These are phyloP conservation scores for Fistulina hepatica DNA, from an alignment of 1,284 basidiomycete species.

Conservation along the genomic window DNA sequence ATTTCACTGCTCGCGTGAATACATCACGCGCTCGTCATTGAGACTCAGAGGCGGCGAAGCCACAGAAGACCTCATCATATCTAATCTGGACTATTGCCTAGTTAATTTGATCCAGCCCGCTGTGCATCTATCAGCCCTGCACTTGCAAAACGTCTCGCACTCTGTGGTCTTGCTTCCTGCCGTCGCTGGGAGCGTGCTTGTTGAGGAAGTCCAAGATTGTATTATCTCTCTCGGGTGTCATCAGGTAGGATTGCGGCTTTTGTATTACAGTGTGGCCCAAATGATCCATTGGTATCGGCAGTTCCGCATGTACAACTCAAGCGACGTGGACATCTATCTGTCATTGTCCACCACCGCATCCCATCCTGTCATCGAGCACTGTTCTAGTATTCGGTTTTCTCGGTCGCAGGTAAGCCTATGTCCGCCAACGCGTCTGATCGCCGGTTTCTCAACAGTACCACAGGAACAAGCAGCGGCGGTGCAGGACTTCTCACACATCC, in stretches of 20 bases:
- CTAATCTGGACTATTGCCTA: constrained; percentile 50
- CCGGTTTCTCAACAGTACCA: not conserved
- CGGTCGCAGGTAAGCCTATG: not conserved
- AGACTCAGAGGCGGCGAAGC: no score
- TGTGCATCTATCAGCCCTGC: constrained; percentile 47
- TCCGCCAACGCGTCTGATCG: not conserved
- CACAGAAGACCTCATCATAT: constrained; percentile 53
- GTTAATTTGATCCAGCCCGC: constrained; percentile 39
- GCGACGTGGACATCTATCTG: constrained; percentile 48
- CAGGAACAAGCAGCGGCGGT: constrained; percentile 28
- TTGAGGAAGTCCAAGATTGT: constrained; percentile 50
- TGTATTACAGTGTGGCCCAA: not conserved
- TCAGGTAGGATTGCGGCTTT: constrained; percentile 40
- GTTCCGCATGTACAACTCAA: constrained; percentile 75
- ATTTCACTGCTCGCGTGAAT: no score
- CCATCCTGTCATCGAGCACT: constrained; percentile 70
- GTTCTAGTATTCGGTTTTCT: constrained; percentile 45
- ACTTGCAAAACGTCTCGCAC: constrained; percentile 42
- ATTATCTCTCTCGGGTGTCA: constrained; percentile 62
- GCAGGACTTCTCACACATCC: constrained; percentile 77
- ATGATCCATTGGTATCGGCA: constrained; percentile 21
- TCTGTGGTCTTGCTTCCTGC: constrained; percentile 53
- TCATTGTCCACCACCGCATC: constrained; percentile 51
- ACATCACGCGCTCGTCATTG: no score
- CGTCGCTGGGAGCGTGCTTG: constrained; percentile 57